phyloP scores from a whole-genome alignment of 768 basidiomycete genomes.

The Amanita phalloides region DNA sequence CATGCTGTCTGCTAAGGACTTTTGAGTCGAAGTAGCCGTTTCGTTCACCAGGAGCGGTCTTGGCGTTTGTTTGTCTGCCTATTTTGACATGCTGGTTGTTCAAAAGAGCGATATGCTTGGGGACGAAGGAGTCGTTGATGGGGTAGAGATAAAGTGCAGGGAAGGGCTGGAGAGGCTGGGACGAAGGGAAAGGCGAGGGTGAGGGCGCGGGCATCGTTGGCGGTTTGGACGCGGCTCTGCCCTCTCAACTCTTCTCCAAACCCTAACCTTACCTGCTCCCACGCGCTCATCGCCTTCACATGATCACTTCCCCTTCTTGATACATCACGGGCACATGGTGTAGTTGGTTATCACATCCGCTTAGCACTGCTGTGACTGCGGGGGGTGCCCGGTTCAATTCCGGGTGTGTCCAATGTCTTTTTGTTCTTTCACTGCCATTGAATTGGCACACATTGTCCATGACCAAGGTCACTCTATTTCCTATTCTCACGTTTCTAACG shows the following conservation, averaged over 20 bases:
- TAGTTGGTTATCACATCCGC: conserved; percentile 25
- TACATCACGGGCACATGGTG: conserved; percentile 17
- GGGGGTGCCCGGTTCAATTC: conserved; percentile 9
- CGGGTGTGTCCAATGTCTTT: conserved; percentile 6
- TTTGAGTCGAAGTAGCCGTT: conserved; percentile 98
- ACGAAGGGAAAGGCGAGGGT: conserved; percentile 12
- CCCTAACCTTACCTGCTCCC: conserved; percentile 3
- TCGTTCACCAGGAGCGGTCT: conserved; percentile 84
- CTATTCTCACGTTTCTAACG: no score
- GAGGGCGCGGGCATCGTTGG: conserved; percentile 17
- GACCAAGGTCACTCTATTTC: no score
- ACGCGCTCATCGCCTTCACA: background rate
- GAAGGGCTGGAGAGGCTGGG: conserved; percentile 15
- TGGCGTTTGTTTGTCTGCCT: conserved; percentile 91
- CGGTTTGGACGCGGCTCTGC: conserved; percentile 7
- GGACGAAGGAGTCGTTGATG: conserved; percentile 87
- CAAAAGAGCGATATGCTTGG: conserved; percentile 84
- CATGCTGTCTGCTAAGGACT: conserved; percentile 86
- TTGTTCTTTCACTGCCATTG: background rate
- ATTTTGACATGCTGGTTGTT: conserved; percentile 73
- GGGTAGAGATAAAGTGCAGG: conserved; percentile 72
- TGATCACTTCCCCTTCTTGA: background rate
- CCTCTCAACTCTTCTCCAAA: background rate
- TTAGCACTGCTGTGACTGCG: conserved; percentile 12
- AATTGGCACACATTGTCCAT: no score